These are phyloP conservation scores for Pisolithus thermaeus DNA, from an alignment of 1,284 basidiomycete species.

Conservation along the genomic window DNA sequence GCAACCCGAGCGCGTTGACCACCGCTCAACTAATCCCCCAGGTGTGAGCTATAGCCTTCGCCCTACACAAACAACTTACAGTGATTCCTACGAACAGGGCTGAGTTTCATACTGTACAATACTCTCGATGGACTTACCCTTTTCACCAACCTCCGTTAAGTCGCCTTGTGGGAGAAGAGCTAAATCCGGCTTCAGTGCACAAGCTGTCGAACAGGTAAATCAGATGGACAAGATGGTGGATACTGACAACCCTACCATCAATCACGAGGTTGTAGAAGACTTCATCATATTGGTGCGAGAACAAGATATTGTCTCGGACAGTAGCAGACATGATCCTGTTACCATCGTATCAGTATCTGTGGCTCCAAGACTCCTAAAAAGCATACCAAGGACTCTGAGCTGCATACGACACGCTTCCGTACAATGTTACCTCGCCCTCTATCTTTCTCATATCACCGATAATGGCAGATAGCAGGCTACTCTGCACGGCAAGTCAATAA, in stretches of 20 bases:
- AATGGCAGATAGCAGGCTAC: constrained; percentile 68
- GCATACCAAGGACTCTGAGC: constrained; percentile 82
- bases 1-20: constrained; percentile 60
- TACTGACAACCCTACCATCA: constrained; percentile 45
- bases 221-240: not conserved
- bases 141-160: constrained; percentile 69
- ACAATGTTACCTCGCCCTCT: constrained; percentile 68
- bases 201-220: constrained; percentile 46
- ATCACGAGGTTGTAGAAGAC: constrained; percentile 70
- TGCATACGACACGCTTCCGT: constrained; percentile 83
- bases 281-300: constrained; percentile 85
- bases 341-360: not conserved
- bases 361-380: not conserved
- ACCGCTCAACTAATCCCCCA: constrained; percentile 36
- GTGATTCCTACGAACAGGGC: constrained; percentile 20
- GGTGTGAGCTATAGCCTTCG: not conserved
- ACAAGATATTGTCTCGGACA: constrained; percentile 85
- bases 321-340: constrained; percentile 78
- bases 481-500: constrained; percentile 33
- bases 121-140: constrained; percentile 17
- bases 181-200: constrained; percentile 80
- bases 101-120: constrained; percentile 34
- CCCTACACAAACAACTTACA: constrained; percentile 11
- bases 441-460: constrained; percentile 84
- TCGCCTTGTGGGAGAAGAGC: constrained; percentile 69